These are phyloP conservation scores for Ceratocystis alfenasii DNA, from an alignment of 2,329 filamentous ascomycete species.

Conservation along the genomic window DNA sequence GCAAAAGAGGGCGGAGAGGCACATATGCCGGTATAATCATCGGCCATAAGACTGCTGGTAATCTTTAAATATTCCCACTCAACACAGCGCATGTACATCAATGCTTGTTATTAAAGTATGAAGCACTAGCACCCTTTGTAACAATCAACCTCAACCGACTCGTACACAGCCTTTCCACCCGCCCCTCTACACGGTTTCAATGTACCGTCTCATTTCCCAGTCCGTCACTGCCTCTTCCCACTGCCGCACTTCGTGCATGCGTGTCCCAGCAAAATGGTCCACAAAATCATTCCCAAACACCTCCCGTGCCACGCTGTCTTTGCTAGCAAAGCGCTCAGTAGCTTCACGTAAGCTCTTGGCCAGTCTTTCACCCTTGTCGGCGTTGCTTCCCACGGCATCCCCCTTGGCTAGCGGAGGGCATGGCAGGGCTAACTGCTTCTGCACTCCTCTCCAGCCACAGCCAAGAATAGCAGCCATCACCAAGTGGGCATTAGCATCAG, in stretches of 20 bases:
- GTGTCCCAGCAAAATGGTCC: constrained; percentile 83
- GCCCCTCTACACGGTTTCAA: constrained; percentile 52
- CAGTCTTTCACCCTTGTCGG: constrained; percentile 62
- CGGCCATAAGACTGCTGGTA: no score
- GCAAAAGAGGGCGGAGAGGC: no score
- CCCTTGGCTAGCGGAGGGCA: constrained; percentile 76
- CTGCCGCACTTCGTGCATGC: constrained; percentile 77
- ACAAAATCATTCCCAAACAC: constrained; percentile 93
- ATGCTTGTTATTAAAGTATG: no score
- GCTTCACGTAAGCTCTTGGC: constrained; percentile 81
- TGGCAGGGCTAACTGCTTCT: constrained; percentile 77
- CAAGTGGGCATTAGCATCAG: constrained; percentile 79
- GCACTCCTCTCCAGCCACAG: constrained; percentile 79
- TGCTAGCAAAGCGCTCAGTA: constrained; percentile 60
- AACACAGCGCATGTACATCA: no score
- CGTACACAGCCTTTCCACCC: no score
- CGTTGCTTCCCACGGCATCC: constrained; percentile 61
- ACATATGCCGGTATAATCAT: no score
- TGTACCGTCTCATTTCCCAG: constrained; percentile 74
- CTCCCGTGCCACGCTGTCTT: constrained; percentile 78
- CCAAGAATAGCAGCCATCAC: constrained; percentile 79
- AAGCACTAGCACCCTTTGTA: no score
- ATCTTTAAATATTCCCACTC: no score
- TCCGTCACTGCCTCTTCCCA: constrained; percentile 97
- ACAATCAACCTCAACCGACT: no score